A percentile compares a stretch with the other conserved stretches of the same genome.
Conservation (phyloP, 176 grass and related monocot species). For the maize (Zea mays) region DNA sequence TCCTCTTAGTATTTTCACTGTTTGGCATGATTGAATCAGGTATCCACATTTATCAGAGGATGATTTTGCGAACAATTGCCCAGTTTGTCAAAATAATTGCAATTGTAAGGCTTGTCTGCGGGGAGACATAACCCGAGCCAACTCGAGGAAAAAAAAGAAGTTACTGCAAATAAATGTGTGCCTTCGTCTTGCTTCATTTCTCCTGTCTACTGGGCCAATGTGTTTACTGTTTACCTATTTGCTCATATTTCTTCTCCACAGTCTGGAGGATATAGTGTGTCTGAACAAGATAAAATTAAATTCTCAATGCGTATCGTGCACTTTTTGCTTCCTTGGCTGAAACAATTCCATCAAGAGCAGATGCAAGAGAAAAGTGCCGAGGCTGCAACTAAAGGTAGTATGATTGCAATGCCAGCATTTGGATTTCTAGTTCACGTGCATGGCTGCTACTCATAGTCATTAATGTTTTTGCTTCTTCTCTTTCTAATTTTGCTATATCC, state of each 20-base stretch:
- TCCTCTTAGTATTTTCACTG: neutral
- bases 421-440: neutral
- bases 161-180: too few species aligned
- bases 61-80: conserved; percentile 44
- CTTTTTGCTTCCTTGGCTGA: conserved; percentile 71
- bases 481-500: neutral
- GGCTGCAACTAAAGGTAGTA: conserved; percentile 63
- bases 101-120: conserved; percentile 63
- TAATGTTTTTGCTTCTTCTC: neutral
- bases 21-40: conserved; percentile 38
- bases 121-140: too few species aligned
- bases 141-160: too few species aligned
- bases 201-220: neutral
- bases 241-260: too few species aligned
- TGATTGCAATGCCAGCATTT: neutral
- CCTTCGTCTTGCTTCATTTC: too few species aligned
- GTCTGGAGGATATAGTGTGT: too few species aligned
- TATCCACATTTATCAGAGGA: conserved; percentile 60
- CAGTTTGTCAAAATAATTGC: conserved; percentile 49
- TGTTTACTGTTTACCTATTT: too few species aligned
- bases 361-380: conserved; percentile 61
- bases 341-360: conserved; percentile 58
- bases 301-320: conserved; percentile 24
- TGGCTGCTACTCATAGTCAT: neutral
- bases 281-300: conserved; percentile 29